Evolutionary conservation across 148 eudicot species (phyloP).

Genomic region (Camellia japonica): DNA sequence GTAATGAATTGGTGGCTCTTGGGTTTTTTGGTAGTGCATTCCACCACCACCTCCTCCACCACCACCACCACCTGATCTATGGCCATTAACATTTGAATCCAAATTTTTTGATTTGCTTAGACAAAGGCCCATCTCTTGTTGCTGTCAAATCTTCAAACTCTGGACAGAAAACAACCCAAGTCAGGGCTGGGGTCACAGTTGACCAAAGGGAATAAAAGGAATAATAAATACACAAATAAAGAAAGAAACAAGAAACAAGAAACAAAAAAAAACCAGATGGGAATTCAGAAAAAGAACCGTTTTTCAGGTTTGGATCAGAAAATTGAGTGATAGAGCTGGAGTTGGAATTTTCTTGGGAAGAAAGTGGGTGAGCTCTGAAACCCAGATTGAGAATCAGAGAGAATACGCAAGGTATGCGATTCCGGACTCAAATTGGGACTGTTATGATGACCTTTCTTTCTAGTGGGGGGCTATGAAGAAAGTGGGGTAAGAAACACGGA

Average conservation of each 20-base stretch:
- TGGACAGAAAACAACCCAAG: not conserved
- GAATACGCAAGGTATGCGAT: not conserved
- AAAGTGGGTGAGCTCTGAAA: not conserved
- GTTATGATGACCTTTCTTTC: not conserved
- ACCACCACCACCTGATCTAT: slow-evolving; percentile 21
- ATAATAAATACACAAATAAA: too few species aligned
- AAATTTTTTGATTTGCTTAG: slow-evolving; percentile 41
- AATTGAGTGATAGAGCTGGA: not conserved
- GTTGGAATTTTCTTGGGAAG: not conserved
- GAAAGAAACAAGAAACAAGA: not conserved
- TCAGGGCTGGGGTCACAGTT: not conserved
- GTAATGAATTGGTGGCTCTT: slow-evolving; percentile 24
- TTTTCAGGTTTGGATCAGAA: too few species aligned
- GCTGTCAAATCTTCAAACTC: not conserved
- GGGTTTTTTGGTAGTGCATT: slow-evolving; percentile 16
- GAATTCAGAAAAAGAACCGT: not conserved
- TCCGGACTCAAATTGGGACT: not conserved
- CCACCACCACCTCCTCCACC: slow-evolving; percentile 27
- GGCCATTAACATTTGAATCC: slow-evolving; percentile 24
- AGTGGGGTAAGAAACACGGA: not conserved
- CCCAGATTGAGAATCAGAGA: not conserved
- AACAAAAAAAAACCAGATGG: not conserved
- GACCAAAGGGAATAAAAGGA: too few species aligned
- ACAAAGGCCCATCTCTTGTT: slow-evolving; percentile 56
- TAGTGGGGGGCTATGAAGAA: not conserved